Conservation (phyloP, 768 basidiomycete species). For the Boletus rex-veris region DNA sequence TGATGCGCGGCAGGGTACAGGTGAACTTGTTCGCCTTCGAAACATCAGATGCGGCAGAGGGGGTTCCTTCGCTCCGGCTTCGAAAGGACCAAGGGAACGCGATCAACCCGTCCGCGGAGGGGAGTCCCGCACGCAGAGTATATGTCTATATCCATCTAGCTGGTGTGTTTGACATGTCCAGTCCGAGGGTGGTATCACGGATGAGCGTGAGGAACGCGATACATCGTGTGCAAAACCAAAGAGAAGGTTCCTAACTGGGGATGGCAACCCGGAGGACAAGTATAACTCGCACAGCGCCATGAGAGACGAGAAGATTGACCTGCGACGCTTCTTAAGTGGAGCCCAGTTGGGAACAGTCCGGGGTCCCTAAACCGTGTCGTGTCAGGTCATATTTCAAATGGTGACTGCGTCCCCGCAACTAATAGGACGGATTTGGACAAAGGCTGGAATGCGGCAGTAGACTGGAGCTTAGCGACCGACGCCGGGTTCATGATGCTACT, state of each 20-base stretch:
- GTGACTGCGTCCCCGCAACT: conserved; percentile 15
- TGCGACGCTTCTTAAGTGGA: conserved; percentile 8
- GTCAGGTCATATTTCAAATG: conserved; percentile 18
- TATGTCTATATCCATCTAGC: conserved; percentile 4
- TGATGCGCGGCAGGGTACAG: conserved; percentile 6
- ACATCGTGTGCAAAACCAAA: conserved; percentile 17
- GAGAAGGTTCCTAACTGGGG: conserved; percentile 15
- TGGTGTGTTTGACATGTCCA: conserved; percentile 7
- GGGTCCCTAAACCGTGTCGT: conserved; percentile 14
- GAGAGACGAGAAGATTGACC: conserved; percentile 17
- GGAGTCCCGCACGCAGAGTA: conserved; percentile 7
- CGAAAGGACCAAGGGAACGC: conserved; percentile 11
- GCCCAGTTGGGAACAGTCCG: conserved; percentile 3
- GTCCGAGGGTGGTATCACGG: conserved; percentile 10
- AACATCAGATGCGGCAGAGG: conserved; percentile 6
- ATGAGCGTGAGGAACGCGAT: conserved; percentile 21
- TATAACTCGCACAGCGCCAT: conserved; percentile 16
- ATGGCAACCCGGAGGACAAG: conserved; percentile 21
- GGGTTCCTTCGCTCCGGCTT: conserved; percentile 12
- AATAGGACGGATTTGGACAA: conserved; percentile 16
- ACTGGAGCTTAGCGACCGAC: conserved; percentile 21
- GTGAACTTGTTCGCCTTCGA: neutral
- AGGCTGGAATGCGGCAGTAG: conserved; percentile 17
- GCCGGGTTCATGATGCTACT: neutral
- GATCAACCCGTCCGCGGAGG: conserved; percentile 27